Evolutionary conservation across 2,329 filamentous ascomycete genomes (phyloP), one percentile per base, ranked within the genome.

Genomic region (Aureobasidium namibiae): DNA sequence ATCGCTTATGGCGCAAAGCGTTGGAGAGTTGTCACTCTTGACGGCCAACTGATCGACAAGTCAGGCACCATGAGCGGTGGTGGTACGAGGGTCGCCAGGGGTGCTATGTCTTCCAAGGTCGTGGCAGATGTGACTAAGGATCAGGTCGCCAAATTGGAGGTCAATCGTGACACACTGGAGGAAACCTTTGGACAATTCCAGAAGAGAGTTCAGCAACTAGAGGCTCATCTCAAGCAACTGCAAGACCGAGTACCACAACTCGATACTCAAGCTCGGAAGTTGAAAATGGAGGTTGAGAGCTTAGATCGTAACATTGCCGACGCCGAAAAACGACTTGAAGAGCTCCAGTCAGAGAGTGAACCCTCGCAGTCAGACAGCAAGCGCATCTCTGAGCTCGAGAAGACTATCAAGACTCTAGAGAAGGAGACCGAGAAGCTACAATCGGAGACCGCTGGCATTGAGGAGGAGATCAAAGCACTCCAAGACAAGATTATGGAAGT

Each of bases 401-500:
- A 90, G 70, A 90, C 87, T 65, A 88, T 96, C 54, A 76, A 80
- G 8, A 83, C 84, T 61, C 80, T 95, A 62, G 84, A 90, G 67
- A 84, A 83, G 65, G 90, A 96, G 67, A 83, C 96, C 11, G 83
- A 88, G 61, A 88, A 87, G 67, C 81, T 99, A 10, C 89, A 85
- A 62, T 80, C 83, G 10, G 90, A 97, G 73, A 96, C 89, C n/a
- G 84, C 89, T 1, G 94, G 87, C 46, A 85, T 96, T 9, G 94
- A 99, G 70, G 86, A 87, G 26, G 94, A 97, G 73, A 97, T 99
- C 74, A 92, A 95, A 74, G 81, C 81, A 21, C 79, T 99, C 1
- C 92, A 99, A 70, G 87, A 94, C 80, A 95, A 92, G 78, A 99
- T 99, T 68, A 97, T 99, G 94, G 88, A 96, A 73, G 87, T 96